Conservation (phyloP, 2,329 filamentous ascomycete genomes). For the Colletotrichum sp. region DNA sequence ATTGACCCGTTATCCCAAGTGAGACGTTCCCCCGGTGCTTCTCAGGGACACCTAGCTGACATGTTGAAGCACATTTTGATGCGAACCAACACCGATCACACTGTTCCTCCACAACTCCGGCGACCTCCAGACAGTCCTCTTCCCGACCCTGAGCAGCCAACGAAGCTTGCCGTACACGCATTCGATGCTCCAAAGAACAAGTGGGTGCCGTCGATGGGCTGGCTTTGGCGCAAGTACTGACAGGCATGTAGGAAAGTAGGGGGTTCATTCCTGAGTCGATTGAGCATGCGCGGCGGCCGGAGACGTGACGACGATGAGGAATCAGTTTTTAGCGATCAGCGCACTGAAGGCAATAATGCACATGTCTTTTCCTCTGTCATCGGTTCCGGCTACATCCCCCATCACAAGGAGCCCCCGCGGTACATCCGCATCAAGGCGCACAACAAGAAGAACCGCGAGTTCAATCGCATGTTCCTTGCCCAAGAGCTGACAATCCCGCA, state of each 20-base stretch:
- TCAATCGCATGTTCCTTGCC: conserved; percentile 87
- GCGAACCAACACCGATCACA: conserved; percentile 68
- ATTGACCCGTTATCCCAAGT: conserved; percentile 36
- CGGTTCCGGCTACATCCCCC: conserved; percentile 77
- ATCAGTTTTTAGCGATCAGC: conserved; percentile 71
- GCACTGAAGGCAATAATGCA: conserved; percentile 82
- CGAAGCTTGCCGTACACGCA: conserved; percentile 42
- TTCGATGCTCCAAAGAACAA: conserved; percentile 62
- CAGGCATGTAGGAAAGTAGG: conserved; percentile 73
- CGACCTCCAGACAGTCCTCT: conserved; percentile 57
- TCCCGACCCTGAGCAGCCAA: conserved; percentile 42
- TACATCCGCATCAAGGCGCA: conserved; percentile 87
- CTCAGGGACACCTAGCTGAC: neutral
- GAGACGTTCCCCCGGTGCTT: neutral
- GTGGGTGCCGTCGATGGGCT: conserved; percentile 46
- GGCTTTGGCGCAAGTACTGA: neutral
- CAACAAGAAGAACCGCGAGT: conserved; percentile 82
- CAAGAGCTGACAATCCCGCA: conserved; percentile 71
- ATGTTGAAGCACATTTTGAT: conserved; percentile 63
- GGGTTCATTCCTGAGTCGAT: conserved; percentile 86
- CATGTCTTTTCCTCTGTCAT: conserved; percentile 81
- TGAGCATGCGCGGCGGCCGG: conserved; percentile 73
- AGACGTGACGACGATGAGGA: conserved; percentile 75
- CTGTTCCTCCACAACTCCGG: conserved; percentile 61
- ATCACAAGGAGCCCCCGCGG: conserved; percentile 85